Evolutionary conservation across 1,284 basidiomycete species (phyloP).

Genomic region (Xerocomus cyaneibrunnescens): DNA sequence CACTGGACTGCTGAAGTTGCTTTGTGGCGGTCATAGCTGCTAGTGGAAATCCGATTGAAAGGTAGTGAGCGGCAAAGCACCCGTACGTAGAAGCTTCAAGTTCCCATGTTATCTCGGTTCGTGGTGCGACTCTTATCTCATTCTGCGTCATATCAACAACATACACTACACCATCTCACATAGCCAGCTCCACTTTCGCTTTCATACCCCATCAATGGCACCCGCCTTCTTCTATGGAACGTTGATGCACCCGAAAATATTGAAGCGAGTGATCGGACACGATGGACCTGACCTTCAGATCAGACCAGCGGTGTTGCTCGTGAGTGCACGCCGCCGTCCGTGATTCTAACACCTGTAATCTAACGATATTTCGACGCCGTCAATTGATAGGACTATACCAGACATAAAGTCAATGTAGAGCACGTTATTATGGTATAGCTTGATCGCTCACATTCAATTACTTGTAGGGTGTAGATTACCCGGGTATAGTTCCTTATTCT

Average conservation of each 20-base stretch:
- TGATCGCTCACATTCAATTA: constrained; percentile 5
- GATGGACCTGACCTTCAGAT: constrained; percentile 54
- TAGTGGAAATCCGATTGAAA: neutral
- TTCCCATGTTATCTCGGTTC: constrained; percentile 2
- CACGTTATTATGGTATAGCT: neutral
- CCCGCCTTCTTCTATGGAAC: constrained; percentile 88
- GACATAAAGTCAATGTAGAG: constrained; percentile 61
- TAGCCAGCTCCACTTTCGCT: neutral
- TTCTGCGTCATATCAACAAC: too few relatives aligned
- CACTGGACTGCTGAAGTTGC: neutral
- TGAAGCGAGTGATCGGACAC: constrained; percentile 62
- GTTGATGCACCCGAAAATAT: constrained; percentile 69
- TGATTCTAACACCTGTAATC: neutral
- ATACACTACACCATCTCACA: neutral
- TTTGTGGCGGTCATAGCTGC: constrained; percentile 16
- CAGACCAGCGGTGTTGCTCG: constrained; percentile 54
- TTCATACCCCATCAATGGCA: constrained; percentile 16
- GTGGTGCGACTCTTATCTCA: too few relatives aligned
- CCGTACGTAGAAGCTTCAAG: too few relatives aligned
- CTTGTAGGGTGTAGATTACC: constrained; percentile 71
- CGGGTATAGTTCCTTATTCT: constrained; percentile 66
- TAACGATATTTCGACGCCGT: constrained; percentile 3
- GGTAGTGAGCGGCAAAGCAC: too few relatives aligned
- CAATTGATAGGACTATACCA: constrained; percentile 61
- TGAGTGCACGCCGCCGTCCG: constrained; percentile 28